Conservation (phyloP, 495 filamentous ascomycete genomes). For the Aspergillus affinis region DNA sequence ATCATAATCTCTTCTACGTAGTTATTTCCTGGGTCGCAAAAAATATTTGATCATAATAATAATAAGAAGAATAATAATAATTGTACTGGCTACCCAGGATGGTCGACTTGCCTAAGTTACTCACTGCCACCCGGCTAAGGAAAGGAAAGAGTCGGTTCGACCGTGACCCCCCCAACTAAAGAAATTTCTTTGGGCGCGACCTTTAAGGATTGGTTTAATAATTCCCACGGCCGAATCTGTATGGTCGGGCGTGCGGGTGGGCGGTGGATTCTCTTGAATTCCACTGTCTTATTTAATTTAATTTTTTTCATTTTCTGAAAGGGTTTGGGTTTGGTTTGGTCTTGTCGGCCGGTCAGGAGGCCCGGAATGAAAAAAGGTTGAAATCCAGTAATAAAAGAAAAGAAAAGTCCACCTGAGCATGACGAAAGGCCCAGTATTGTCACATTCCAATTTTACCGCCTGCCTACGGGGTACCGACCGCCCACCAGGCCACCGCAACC, state of each 20-base stretch:
- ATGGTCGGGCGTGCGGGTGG: not conserved
- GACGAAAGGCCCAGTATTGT: not conserved
- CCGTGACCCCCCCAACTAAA: not conserved
- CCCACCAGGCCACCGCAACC: too few species aligned
- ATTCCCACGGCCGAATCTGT: not conserved
- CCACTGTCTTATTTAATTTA: not conserved
- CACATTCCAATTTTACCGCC: not conserved
- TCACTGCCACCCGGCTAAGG: too few species aligned
- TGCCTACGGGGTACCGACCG: not conserved
- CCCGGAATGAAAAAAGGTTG: conserved; percentile 2
- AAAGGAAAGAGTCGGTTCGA: too few species aligned
- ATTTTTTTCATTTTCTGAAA: not conserved
- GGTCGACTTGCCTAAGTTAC: too few species aligned
- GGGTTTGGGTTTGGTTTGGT: not conserved
- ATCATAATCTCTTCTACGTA: too few species aligned
- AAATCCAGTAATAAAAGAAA: conserved; percentile 3
- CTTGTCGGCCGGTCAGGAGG: conserved; percentile 3
- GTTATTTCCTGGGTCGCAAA: too few species aligned
- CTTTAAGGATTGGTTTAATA: not conserved
- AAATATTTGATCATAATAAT: too few species aligned
- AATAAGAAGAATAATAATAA: too few species aligned
- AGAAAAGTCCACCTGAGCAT: not conserved
- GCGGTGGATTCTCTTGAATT: not conserved
- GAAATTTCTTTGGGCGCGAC: not conserved
- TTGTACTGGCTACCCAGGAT: too few species aligned